phyloP scores from a whole-genome alignment of 1,284 basidiomycete genomes.

The Vanrija sp. region DNA sequence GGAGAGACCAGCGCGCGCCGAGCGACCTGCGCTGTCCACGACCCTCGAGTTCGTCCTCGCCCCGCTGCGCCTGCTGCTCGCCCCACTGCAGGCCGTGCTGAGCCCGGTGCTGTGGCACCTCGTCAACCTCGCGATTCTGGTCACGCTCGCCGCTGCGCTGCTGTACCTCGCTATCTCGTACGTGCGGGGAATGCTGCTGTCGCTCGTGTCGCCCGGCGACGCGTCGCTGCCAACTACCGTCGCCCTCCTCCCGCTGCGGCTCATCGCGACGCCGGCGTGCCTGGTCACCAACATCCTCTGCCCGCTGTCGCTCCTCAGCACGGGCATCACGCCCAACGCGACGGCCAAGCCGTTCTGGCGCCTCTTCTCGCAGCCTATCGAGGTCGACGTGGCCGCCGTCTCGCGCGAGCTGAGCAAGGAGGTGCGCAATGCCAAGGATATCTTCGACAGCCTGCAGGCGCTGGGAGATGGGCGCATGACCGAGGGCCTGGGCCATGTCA shows the following conservation, averaged over 20 bases:
- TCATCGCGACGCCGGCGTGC: conserved; percentile 35
- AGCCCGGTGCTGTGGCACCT: conserved; percentile 22
- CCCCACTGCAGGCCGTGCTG: conserved; percentile 17
- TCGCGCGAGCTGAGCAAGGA: conserved; percentile 33
- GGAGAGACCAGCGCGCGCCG: neutral
- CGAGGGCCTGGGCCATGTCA: conserved; percentile 32
- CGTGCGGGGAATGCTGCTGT: conserved; percentile 7
- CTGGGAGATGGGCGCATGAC: conserved; percentile 34
- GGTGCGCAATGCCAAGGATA: conserved; percentile 34
- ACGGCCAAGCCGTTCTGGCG: conserved; percentile 30
- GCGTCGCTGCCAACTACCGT: conserved; percentile 1
- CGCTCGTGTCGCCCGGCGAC: neutral
- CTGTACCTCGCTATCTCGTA: conserved; percentile 10
- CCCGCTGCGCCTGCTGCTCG: conserved; percentile 21
- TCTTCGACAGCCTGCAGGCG: conserved; percentile 39
- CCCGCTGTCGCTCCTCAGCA: conserved; percentile 15
- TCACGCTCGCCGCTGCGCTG: conserved; percentile 2
- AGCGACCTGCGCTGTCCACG: conserved; percentile 1
- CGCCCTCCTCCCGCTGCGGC: conserved; percentile 18
- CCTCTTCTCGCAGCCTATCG: neutral
- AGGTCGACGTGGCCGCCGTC: conserved; percentile 28
- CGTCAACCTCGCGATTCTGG: conserved; percentile 21
- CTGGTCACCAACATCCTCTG: conserved; percentile 28
- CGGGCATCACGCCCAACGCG: neutral
- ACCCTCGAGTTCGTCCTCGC: conserved; percentile 20